Conservation (phyloP, 2,329 filamentous ascomycete species). For the Fusarium redolens region DNA sequence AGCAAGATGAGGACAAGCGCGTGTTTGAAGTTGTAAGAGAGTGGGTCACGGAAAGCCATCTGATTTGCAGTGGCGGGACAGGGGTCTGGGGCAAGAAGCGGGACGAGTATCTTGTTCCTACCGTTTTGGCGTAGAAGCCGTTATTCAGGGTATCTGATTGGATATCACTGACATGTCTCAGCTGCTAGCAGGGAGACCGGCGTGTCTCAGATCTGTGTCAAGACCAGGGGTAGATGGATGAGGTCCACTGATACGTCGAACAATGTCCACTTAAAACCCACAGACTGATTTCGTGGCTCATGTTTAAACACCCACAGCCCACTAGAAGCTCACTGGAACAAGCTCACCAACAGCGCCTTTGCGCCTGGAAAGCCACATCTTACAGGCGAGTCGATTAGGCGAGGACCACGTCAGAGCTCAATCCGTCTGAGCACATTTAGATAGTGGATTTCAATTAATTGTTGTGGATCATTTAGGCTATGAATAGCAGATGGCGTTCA, state of each 20-base stretch:
- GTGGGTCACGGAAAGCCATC: conserved; percentile 21
- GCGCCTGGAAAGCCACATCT: conserved; percentile 12
- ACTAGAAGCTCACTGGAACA: conserved; percentile 34
- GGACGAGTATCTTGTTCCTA: conserved; percentile 38
- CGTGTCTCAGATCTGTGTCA: conserved; percentile 60
- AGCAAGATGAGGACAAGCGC: conserved; percentile 34
- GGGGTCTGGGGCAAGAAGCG: conserved; percentile 34
- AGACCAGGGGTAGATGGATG: conserved; percentile 35
- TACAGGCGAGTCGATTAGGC: conserved; percentile 15
- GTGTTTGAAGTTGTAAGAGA: conserved; percentile 46
- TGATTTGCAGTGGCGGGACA: conserved; percentile 40
- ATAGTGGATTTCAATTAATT: conserved; percentile 15
- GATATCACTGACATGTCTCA: conserved; percentile 7
- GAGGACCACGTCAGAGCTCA: conserved; percentile 41
- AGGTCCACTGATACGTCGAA: conserved; percentile 16
- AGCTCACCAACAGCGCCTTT: conserved; percentile 7
- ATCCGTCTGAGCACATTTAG: conserved; percentile 23
- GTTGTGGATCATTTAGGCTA: conserved; percentile 24
- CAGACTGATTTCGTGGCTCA: conserved; percentile 17
- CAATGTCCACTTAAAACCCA: conserved; percentile 22
- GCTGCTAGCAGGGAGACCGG: conserved; percentile 31
- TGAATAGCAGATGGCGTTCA: conserved; percentile 27
- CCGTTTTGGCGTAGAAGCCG: conserved; percentile 41
- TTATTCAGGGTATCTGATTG: conserved; percentile 23
- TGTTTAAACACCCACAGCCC: conserved; percentile 7